Base-by-base conservation (phyloP, 192 early-diverging fungal species). In the Coemansia reversa region DNA sequence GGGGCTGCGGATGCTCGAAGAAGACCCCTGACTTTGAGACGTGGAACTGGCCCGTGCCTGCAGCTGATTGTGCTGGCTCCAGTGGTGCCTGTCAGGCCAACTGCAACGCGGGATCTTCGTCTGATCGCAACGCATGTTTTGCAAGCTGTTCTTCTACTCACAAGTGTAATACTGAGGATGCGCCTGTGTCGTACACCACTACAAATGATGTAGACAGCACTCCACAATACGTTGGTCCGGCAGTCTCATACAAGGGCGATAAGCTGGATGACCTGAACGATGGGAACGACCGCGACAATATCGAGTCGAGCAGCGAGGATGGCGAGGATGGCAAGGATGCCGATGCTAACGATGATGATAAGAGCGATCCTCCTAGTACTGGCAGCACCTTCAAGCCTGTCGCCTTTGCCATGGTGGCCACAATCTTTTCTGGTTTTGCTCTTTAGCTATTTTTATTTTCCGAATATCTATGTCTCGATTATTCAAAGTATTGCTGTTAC, bases 1-100 rank as follows among this genome's bases (percentile, higher is more conserved):
- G 84, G 84, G 81, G 81, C 33, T 85, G 84, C 23, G 82, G 78
- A 3, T 85, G 84, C 65, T 45, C 55, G 62, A 57, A 58, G 23
- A 70, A 79, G 56, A 68, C 70, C 3, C 82, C 82, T 20, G 67
- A 81, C 49, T 81, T 78, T 61, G 61, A 72, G 27, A 55, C 62
- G 19, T 83, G 69, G 70, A 75, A 83, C 70, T 74, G 76, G 69
- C 81, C 81, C 20, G 73, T 83, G 57, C 72, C 73, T 18, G 66
- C 72, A 18, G 70, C 72, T 11, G 81, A 83, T 66, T 83, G 81
- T 57, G 51, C 60, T 19, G 81, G 81, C 29, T 74, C 72, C 32
- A 59, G 50, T 23, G 48, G 63, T 3, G 69, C 28, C 49, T 83
- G 81, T 63, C 35, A 58, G 18, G 51, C 22, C 19, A 78, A 75